Conservation (phyloP, 441 rosid genomes). For the Raphanus hybrid region DNA sequence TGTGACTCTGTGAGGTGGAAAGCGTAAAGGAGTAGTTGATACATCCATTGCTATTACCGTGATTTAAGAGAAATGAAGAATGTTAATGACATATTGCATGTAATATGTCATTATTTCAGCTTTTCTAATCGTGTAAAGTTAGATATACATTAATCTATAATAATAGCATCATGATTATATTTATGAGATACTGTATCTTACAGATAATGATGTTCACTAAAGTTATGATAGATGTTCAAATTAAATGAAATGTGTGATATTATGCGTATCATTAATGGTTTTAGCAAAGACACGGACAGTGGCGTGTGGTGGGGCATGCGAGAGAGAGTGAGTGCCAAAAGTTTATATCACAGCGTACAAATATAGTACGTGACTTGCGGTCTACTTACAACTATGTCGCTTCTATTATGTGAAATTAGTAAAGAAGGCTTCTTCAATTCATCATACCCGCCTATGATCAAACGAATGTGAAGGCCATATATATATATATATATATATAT, state of each 20-base stretch:
- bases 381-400: constrained; percentile 37
- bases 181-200: neutral
- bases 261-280: constrained; percentile 13
- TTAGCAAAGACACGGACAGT: constrained; percentile 28
- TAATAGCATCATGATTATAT: neutral
- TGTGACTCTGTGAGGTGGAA: constrained; percentile 33
- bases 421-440: constrained; percentile 1
- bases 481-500: neutral
- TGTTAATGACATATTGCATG: constrained; percentile 29
- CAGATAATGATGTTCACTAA: constrained; percentile 13
- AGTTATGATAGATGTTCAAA: constrained; percentile 21
- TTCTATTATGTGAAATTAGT: constrained; percentile 25
- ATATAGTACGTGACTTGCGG: constrained; percentile 24
- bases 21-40: constrained; percentile 32
- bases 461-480: constrained; percentile 23
- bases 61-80: constrained; percentile 15
- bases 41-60: constrained; percentile 27
- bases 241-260: constrained; percentile 18
- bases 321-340: constrained; percentile 28
- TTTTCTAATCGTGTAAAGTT: neutral
- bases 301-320: constrained; percentile 29
- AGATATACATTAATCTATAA: neutral
- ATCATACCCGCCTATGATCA: constrained; percentile 25
- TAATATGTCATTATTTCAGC: neutral
- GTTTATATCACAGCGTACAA: constrained; percentile 26